These are phyloP conservation scores for Obelidium mucronatum DNA, from an alignment of 192 early-diverging fungal genomes.

Conservation along the genomic window DNA sequence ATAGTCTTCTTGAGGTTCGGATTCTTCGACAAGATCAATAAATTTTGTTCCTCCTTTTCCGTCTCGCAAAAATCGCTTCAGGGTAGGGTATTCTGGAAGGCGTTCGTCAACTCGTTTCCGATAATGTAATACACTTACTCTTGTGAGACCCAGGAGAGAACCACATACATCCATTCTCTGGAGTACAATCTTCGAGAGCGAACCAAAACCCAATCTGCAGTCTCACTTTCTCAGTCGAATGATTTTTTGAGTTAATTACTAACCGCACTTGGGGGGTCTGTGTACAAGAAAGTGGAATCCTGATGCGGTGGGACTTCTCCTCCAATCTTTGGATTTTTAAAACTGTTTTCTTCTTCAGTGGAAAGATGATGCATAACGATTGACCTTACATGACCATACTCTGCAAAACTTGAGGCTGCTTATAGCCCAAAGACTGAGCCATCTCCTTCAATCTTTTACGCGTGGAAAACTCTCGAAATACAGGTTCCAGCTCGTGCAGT, in stretches of 20 bases:
- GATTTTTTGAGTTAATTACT: too few relatives aligned
- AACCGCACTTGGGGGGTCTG: constrained; percentile 82
- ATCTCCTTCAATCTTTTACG: constrained; percentile 59
- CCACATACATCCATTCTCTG: constrained; percentile 84
- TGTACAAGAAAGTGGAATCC: constrained; percentile 93
- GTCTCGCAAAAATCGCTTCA: constrained; percentile 70
- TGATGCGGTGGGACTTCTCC: constrained; percentile 85
- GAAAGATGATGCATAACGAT: constrained; percentile 39
- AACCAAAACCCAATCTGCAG: constrained; percentile 82
- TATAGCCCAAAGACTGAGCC: constrained; percentile 67
- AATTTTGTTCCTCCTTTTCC: constrained; percentile 68
- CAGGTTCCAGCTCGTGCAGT: constrained; percentile 81
- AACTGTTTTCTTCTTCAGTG: neutral
- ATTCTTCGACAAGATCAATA: constrained; percentile 50
- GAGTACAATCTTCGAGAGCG: constrained; percentile 90
- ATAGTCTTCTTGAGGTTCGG: constrained; percentile 65
- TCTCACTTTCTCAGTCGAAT: too few relatives aligned
- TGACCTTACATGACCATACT: constrained; percentile 85
- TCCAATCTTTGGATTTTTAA: constrained; percentile 63
- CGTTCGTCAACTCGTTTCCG: neutral
- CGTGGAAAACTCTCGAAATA: constrained; percentile 74
- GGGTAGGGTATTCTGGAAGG: constrained; percentile 57
- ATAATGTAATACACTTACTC: constrained; percentile 47
- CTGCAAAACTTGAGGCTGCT: constrained; percentile 80
- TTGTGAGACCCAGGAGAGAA: constrained; percentile 88